Conservation (phyloP, 2,329 filamentous ascomycete genomes). For the Colletotrichum liaoningense region DNA sequence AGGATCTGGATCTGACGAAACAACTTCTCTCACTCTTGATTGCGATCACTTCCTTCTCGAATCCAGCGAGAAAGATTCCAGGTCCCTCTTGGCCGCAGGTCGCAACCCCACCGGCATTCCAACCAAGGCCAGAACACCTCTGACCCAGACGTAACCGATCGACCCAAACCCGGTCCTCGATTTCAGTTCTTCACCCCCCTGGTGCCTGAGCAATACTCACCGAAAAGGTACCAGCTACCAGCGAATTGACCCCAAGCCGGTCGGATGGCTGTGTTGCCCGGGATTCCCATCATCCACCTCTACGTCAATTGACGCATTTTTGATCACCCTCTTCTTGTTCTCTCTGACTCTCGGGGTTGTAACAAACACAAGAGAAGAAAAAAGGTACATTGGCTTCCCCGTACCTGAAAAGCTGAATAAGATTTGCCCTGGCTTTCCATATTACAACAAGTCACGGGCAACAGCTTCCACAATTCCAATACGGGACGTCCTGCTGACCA, state of each 20-base stretch:
- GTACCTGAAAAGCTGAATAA: background rate
- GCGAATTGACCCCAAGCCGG: constrained; percentile 24
- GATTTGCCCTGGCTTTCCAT: background rate
- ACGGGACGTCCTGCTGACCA: constrained; percentile 28
- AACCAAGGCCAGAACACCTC: background rate
- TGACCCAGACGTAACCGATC: background rate
- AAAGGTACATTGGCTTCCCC: constrained; percentile 2
- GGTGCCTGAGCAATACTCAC: background rate
- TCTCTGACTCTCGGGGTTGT: background rate
- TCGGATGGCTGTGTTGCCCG: constrained; percentile 38
- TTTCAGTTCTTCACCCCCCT: background rate
- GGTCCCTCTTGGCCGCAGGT: background rate
- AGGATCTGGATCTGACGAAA: background rate
- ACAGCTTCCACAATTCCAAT: constrained; percentile 26
- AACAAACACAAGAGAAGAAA: background rate
- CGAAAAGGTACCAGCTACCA: background rate
- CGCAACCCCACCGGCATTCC: background rate
- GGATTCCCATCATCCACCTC: constrained; percentile 28
- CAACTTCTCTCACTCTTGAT: background rate
- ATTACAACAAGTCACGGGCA: background rate
- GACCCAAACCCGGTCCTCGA: background rate
- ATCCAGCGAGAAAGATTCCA: background rate
- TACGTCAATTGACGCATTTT: constrained; percentile 36
- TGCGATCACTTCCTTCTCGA: background rate
- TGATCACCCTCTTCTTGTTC: constrained; percentile 9